These are phyloP conservation scores for Cladosporium sp. DNA, from an alignment of 2,329 filamentous ascomycete genomes.

Conservation along the genomic window DNA sequence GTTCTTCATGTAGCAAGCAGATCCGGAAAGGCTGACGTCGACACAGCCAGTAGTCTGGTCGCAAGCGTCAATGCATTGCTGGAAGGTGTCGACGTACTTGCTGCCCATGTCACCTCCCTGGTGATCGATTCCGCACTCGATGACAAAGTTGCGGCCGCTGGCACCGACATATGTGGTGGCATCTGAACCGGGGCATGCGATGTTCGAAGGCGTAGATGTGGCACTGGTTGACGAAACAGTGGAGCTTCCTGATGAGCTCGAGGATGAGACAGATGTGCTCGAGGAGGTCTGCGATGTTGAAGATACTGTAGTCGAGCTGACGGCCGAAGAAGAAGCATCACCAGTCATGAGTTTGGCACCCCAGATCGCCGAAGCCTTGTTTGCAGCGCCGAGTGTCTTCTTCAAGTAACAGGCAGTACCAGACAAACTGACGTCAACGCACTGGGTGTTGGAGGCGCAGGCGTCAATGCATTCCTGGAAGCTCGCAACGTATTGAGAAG, in stretches of 20 bases:
- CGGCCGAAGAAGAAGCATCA: constrained; percentile 10
- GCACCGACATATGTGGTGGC: constrained; percentile 28
- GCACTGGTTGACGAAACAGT: constrained; percentile 21
- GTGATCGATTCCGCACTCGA: constrained; percentile 37
- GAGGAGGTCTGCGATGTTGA: constrained; percentile 24
- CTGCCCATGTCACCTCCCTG: constrained; percentile 32
- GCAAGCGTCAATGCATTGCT: constrained; percentile 36
- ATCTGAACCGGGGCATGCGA: constrained; percentile 30
- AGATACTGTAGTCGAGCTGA: constrained; percentile 4
- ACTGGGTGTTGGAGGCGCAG: constrained; percentile 30
- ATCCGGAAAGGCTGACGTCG: constrained; percentile 36
- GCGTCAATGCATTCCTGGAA: constrained; percentile 31
- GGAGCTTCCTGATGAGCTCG: constrained; percentile 18
- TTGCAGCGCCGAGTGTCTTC: constrained; percentile 24
- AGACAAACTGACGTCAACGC: constrained; percentile 31
- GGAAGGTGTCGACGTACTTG: constrained; percentile 27
- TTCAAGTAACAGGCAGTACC: constrained; percentile 38
- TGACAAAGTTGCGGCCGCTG: constrained; percentile 30
- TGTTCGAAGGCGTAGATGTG: constrained; percentile 25
- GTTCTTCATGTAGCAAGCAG: constrained; percentile 37
- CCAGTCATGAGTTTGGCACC: constrained; percentile 31
- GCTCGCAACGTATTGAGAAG: constrained; percentile 26
- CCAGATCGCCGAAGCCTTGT: constrained; percentile 25
- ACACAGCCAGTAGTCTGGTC: constrained; percentile 36
- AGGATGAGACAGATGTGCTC: constrained; percentile 4